Evolutionary conservation across 441 rosid genomes (phyloP).

Genomic region (Hura crepitans): DNA sequence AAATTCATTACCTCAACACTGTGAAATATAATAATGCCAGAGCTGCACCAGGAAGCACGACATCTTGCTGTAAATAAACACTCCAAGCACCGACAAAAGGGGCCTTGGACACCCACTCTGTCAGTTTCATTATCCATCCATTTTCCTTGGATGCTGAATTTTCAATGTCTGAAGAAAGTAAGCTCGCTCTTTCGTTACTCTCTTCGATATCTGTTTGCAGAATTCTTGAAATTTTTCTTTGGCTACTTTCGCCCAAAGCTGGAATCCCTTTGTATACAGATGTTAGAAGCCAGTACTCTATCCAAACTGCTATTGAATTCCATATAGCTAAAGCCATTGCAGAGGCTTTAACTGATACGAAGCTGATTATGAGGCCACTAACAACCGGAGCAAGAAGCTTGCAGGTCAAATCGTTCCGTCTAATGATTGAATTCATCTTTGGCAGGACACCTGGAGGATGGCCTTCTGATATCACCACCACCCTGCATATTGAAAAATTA

Average conservation of each 20-base stretch:
- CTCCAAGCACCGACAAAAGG: conserved; percentile 54
- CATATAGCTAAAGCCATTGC: conserved; percentile 55
- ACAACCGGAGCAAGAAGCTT: conserved; percentile 75
- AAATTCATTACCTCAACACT: conserved; percentile 51
- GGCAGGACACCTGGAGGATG: conserved; percentile 46
- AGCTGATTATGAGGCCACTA: conserved; percentile 71
- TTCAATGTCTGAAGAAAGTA: conserved; percentile 12
- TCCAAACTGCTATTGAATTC: conserved; percentile 54
- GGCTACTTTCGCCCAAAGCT: conserved; percentile 43
- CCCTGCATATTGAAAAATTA: conserved; percentile 42
- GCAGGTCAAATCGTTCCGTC: conserved; percentile 72
- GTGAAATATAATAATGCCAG: conserved; percentile 59
- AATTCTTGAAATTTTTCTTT: conserved; percentile 37
- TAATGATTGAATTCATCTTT: conserved; percentile 55
- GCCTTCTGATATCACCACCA: conserved; percentile 76
- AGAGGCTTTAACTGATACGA: conserved; percentile 64
- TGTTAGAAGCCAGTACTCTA: conserved; percentile 69
- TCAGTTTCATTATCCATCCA: conserved; percentile 28
- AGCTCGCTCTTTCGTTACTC: conserved; percentile 22
- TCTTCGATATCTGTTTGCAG: conserved; percentile 22
- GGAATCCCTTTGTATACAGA: conserved; percentile 60
- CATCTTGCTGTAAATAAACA: conserved; percentile 51
- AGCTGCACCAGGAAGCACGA: conserved; percentile 58
- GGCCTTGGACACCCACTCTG: conserved; percentile 34
- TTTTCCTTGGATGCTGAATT: conserved; percentile 16